These are phyloP conservation scores for Arctium lappa DNA, from an alignment of 129 eudicot species.

Conservation along the genomic window DNA sequence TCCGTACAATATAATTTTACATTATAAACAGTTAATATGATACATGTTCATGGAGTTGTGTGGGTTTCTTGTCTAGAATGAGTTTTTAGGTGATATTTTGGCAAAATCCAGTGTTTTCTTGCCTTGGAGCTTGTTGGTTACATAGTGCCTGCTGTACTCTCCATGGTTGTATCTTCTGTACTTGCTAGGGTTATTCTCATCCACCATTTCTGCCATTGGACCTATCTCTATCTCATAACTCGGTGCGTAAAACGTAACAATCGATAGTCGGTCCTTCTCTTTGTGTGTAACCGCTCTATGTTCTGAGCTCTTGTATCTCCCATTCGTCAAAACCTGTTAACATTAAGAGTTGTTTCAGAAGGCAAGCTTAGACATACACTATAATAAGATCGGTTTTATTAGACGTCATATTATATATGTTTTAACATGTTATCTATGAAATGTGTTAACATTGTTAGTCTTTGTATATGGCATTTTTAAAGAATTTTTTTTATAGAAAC, in stretches of 20 bases:
- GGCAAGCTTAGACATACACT: not conserved
- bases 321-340: slow-evolving; percentile 79
- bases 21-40: slow-evolving; percentile 10
- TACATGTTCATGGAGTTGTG: slow-evolving; percentile 15
- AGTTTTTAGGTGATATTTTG: slow-evolving; percentile 37
- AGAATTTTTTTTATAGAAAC: no score
- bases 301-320: slow-evolving; percentile 92
- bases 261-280: slow-evolving; percentile 79
- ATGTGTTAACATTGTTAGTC: no score
- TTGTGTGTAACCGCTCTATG: slow-evolving; percentile 90
- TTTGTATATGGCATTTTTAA: no score
- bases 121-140: slow-evolving; percentile 89
- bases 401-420: no score
- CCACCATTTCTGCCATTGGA: slow-evolving; percentile 69
- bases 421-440: no score
- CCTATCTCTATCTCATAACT: slow-evolving; percentile 86
- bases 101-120: slow-evolving; percentile 92
- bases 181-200: slow-evolving; percentile 63
- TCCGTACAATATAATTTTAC: slow-evolving; percentile 20
- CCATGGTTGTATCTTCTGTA: slow-evolving; percentile 94
- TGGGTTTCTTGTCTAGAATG: slow-evolving; percentile 14
- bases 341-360: not conserved
- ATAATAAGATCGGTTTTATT: not conserved
- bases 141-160: slow-evolving; percentile 90
- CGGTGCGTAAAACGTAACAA: slow-evolving; percentile 95